These are phyloP conservation scores for Sherardia arvensis DNA, from an alignment of 257 asterid genomes.

Conservation along the genomic window DNA sequence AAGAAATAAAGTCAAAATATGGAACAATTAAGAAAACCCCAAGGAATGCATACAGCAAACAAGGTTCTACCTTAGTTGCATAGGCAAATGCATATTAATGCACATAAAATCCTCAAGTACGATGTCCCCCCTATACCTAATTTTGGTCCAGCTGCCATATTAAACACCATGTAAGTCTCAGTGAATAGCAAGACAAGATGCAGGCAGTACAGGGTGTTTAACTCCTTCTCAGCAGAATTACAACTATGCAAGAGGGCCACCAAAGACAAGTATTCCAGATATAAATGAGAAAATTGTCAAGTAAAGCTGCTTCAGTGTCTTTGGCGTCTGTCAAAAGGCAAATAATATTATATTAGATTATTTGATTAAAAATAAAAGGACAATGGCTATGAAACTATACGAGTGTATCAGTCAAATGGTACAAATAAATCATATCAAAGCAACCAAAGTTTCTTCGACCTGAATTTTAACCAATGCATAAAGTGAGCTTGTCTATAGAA, in stretches of 20 bases:
- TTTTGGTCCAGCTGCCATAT: constrained; percentile 68
- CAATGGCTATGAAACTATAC: background rate
- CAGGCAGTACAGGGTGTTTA: background rate
- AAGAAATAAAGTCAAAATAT: too few relatives aligned
- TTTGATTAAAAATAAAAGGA: background rate
- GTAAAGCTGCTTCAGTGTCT: constrained; percentile 76
- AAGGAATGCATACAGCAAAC: too few relatives aligned
- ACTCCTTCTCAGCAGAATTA: constrained; percentile 33
- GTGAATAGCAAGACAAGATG: background rate
- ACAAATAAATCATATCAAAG: background rate
- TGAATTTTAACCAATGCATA: too few relatives aligned
- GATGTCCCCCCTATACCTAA: constrained; percentile 90
- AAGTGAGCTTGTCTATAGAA: too few relatives aligned
- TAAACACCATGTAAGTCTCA: constrained; percentile 13
- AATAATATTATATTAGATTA: background rate
- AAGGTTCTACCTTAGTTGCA: constrained; percentile 64
- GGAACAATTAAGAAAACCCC: too few relatives aligned
- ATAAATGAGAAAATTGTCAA: constrained; percentile 70
- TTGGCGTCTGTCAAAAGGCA: constrained; percentile 53
- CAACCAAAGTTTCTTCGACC: background rate
- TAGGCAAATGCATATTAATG: constrained; percentile 73
- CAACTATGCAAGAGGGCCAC: constrained; percentile 79
- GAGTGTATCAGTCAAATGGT: background rate
- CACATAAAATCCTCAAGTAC: constrained; percentile 64
- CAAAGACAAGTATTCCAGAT: constrained; percentile 73